Conservation (phyloP, 2,329 filamentous ascomycete species). For the Orbilia brochopaga region DNA sequence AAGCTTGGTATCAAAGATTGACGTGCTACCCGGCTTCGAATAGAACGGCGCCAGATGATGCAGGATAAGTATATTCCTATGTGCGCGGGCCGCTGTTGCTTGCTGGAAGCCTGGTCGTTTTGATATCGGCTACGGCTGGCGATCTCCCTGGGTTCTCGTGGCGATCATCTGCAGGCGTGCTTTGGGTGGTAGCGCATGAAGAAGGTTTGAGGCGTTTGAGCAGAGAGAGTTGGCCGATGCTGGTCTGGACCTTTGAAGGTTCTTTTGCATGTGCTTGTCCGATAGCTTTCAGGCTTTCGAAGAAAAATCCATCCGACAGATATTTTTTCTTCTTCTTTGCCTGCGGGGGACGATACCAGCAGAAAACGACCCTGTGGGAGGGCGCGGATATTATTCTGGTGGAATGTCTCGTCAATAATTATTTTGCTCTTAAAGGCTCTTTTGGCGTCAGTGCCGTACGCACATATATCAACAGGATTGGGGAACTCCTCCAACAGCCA, state of each 20-base stretch:
- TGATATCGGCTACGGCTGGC: slow-evolving; percentile 31
- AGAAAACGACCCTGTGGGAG: slow-evolving; percentile 24
- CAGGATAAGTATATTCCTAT: slow-evolving; percentile 11
- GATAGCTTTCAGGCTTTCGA: slow-evolving; percentile 16
- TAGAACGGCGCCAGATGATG: slow-evolving; percentile 12
- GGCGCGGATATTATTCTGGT: slow-evolving; percentile 40
- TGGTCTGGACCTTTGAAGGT: slow-evolving; percentile 2
- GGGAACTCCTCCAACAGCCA: slow-evolving; percentile 37
- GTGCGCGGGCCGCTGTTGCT: neutral
- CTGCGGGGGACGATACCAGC: slow-evolving; percentile 26
- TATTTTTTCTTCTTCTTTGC: slow-evolving; percentile 29
- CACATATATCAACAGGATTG: slow-evolving; percentile 29
- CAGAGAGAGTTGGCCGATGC: slow-evolving; percentile 6
- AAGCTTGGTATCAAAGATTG: slow-evolving; percentile 20
- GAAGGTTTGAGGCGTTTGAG: slow-evolving; percentile 1
- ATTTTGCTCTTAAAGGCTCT: slow-evolving; percentile 46
- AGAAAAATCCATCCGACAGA: slow-evolving; percentile 19
- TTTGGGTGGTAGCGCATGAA: slow-evolving; percentile 10
- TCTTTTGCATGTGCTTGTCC: slow-evolving; percentile 50
- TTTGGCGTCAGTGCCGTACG: slow-evolving; percentile 37
- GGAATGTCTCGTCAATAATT: slow-evolving; percentile 44
- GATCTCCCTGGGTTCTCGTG: slow-evolving; percentile 27
- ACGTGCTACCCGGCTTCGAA: slow-evolving; percentile 21
- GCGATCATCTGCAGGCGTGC: slow-evolving; percentile 32
- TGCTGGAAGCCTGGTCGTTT: slow-evolving; percentile 20